Evolutionary conservation across 2,329 filamentous ascomycete genomes (phyloP).

Genomic region (Calonectria honghensis): DNA sequence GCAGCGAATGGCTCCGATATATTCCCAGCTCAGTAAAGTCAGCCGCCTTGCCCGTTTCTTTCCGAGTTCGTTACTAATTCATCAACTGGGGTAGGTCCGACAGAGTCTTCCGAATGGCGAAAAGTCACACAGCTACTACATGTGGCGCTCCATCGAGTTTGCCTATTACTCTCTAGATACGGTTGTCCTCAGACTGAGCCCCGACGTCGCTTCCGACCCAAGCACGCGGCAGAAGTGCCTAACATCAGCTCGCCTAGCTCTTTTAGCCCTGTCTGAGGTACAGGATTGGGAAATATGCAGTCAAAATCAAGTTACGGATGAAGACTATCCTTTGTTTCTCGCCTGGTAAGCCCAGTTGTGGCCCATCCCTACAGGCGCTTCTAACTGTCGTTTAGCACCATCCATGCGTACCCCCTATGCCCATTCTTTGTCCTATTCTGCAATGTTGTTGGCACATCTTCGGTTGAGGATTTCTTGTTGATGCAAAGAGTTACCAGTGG

Average conservation of each 20-base stretch:
- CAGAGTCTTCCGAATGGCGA: neutral
- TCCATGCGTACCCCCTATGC: conserved; percentile 28
- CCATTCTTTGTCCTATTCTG: conserved; percentile 30
- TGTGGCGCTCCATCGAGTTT: conserved; percentile 26
- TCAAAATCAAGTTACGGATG: conserved; percentile 1
- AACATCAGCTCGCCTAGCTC: conserved; percentile 23
- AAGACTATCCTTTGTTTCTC: conserved; percentile 28
- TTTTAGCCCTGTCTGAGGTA: conserved; percentile 19
- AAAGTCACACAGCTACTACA: conserved; percentile 7
- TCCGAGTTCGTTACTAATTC: neutral
- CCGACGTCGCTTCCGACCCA: conserved; percentile 26
- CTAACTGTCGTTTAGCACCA: neutral
- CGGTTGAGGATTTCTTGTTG: conserved; percentile 4
- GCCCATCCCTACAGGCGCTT: too few relatives aligned
- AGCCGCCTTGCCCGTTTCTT: neutral
- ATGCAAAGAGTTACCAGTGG: conserved; percentile 13
- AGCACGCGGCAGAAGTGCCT: conserved; percentile 21
- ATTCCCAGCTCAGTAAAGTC: conserved; percentile 17
- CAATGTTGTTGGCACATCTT: conserved; percentile 28
- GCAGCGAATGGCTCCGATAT: conserved; percentile 22
- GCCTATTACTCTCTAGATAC: conserved; percentile 30
- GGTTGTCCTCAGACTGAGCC: neutral
- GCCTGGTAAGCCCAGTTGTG: conserved; percentile 1
- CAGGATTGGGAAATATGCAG: conserved; percentile 15
- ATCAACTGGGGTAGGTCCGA: neutral